phyloP scores from a whole-genome alignment of 176 grass and related monocot genomes.

The Oryza meridionalis region DNA sequence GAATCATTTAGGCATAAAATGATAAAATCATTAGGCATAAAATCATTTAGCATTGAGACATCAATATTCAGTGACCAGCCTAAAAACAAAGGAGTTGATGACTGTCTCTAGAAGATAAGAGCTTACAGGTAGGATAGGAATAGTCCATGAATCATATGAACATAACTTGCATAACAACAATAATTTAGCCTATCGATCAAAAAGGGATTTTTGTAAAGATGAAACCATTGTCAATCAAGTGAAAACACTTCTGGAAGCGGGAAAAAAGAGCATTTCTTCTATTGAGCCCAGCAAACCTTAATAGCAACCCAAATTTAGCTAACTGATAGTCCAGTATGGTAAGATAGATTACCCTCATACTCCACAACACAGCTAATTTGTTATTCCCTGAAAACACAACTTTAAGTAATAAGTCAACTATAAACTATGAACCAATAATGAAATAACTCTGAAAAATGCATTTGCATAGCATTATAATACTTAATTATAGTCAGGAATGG shows the following conservation, averaged over 20 bases:
- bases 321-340: neutral
- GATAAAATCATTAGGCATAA: too few species aligned
- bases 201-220: conserved; percentile 8
- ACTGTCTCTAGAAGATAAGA: neutral
- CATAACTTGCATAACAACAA: neutral
- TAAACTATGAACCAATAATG: neutral
- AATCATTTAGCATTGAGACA: neutral
- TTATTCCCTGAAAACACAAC: neutral
- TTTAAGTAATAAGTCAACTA: neutral
- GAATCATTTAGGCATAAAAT: neutral
- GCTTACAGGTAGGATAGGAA: neutral
- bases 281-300: neutral
- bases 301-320: neutral
- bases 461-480: neutral
- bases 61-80: neutral
- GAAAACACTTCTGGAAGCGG: neutral
- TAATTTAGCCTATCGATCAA: neutral
- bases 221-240: neutral
- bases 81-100: neutral
- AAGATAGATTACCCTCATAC: neutral
- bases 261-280: neutral
- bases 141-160: neutral
- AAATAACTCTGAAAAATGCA: neutral
- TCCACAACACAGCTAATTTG: neutral
- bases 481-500: conserved; percentile 17